Conservation (phyloP, 2,329 filamentous ascomycete genomes). For the Alternaria conjuncta region DNA sequence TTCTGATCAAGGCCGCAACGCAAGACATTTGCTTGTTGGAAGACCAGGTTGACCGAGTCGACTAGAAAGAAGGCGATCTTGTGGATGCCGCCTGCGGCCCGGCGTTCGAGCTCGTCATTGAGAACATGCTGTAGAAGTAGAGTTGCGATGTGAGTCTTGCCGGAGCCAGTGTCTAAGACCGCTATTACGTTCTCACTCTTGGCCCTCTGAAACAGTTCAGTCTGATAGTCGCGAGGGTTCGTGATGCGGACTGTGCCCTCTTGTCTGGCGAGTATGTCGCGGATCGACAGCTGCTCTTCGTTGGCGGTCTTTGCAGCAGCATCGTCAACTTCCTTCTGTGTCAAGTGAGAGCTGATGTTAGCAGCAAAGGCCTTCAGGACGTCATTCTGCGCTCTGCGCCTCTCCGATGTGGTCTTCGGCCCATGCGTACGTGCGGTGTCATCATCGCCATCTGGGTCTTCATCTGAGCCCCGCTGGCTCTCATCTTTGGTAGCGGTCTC, state of each 20-base stretch:
- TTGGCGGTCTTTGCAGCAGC: conserved; percentile 43
- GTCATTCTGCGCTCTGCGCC: conserved; percentile 50
- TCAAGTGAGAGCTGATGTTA: conserved; percentile 52
- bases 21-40: conserved; percentile 86
- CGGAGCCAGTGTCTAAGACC: conserved; percentile 92
- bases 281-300: conserved; percentile 60
- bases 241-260: conserved; percentile 68
- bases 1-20: conserved; percentile 79
- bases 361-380: conserved; percentile 52
- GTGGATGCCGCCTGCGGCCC: conserved; percentile 64
- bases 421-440: conserved; percentile 28
- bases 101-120: conserved; percentile 75
- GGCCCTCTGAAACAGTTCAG: conserved; percentile 87
- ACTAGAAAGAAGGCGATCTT: conserved; percentile 88
- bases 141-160: conserved; percentile 95
- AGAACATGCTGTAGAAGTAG: conserved; percentile 79
- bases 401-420: conserved; percentile 43
- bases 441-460: conserved; percentile 33
- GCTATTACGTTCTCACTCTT: conserved; percentile 88
- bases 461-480: conserved; percentile 9
- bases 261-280: conserved; percentile 61
- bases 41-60: conserved; percentile 86
- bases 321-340: conserved; percentile 48
- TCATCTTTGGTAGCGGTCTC: neutral
- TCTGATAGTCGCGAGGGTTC: conserved; percentile 86